Evolutionary conservation across 1,139 yeast genomes (phyloP), one percentile per base, ranked within the genome.

Genomic region (Arxiozyma bovina): DNA sequence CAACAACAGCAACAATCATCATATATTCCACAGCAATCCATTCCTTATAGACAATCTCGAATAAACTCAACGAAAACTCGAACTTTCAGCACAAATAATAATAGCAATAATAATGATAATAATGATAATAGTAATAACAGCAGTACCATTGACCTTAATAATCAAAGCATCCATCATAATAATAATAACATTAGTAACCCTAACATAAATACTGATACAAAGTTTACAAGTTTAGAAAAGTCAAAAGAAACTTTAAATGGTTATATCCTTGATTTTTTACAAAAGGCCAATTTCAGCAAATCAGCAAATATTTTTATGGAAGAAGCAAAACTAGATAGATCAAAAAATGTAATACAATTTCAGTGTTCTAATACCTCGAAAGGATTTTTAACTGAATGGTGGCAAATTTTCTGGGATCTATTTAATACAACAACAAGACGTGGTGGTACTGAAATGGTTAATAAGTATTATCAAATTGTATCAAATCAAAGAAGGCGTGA

Each of bases 391-490:
- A 83, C 80, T 63, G 97, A 90, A 68, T 91, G 98, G 97, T 91
- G 97, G 97, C 90, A 83, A 73, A 83, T 90, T 40, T 91, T 90
- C 67, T 91, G 97, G 96, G 97, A 91, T 68, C 84, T 89, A 49
- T 88, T 86, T 70, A 87, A 86, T 64, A 95, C 96, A 2, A 78
- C 87, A 63, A 83, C 81, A n/a, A 78, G 79, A 57, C 74, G 82
- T 56, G 82, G 81, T 23, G 82, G 85, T 17, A 76, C 85, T 3
- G 77, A 78, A 6, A 72, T 78, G 55, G 93, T 95, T 3, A 78
- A 80, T 53, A 87, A 85, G 64, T 89, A 87, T 70, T 82, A 82
- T 63, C 89, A 85, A 61, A 74, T 83, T 66, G 85, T 88, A 59
- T 65, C 54, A 74, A 85, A 66, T 83, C 79, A 67, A 83, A 87